Conservation (phyloP, 1,284 basidiomycete species). For the Abortiporus biennis region DNA sequence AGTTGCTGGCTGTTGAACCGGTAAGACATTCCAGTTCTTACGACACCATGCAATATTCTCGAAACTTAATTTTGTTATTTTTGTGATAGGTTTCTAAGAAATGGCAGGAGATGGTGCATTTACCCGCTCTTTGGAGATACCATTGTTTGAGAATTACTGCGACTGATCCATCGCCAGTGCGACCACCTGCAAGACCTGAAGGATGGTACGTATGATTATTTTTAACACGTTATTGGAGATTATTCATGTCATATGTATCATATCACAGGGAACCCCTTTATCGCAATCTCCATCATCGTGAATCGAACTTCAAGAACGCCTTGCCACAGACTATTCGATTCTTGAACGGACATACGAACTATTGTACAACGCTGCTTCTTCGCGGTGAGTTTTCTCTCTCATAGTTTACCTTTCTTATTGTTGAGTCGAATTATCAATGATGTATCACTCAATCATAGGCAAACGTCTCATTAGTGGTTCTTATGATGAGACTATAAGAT, state of each 20-base stretch:
- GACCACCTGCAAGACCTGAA: slow-evolving; percentile 52
- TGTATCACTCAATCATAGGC: slow-evolving; percentile 25
- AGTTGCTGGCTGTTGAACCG: slow-evolving; percentile 55
- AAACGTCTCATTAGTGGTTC: slow-evolving; percentile 82
- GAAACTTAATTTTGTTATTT: not conserved
- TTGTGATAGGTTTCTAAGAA: slow-evolving; percentile 62
- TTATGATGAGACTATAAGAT: slow-evolving; percentile 86
- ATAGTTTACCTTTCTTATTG: not conserved
- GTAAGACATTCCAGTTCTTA: slow-evolving; percentile 28
- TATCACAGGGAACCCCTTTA: slow-evolving; percentile 73
- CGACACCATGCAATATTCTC: not conserved
- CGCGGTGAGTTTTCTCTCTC: slow-evolving; percentile 37
- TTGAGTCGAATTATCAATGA: not conserved
- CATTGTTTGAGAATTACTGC: slow-evolving; percentile 72
- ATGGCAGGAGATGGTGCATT: slow-evolving; percentile 65
- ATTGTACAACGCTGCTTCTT: slow-evolving; percentile 80
- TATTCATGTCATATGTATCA: not conserved
- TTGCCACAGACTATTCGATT: slow-evolving; percentile 74
- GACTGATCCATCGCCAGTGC: slow-evolving; percentile 65
- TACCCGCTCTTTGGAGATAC: slow-evolving; percentile 73
- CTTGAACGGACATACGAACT: slow-evolving; percentile 81
- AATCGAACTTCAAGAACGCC: slow-evolving; percentile 77
- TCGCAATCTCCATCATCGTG: slow-evolving; percentile 77
- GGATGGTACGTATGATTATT: slow-evolving; percentile 68
- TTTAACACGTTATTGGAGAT: not conserved